A percentile compares a stretch with the other conserved stretches of the same genome.
These are phyloP conservation scores for Dictyostelium citrinum DNA, from an alignment of 78 protist genomes.

Conservation along the genomic window DNA sequence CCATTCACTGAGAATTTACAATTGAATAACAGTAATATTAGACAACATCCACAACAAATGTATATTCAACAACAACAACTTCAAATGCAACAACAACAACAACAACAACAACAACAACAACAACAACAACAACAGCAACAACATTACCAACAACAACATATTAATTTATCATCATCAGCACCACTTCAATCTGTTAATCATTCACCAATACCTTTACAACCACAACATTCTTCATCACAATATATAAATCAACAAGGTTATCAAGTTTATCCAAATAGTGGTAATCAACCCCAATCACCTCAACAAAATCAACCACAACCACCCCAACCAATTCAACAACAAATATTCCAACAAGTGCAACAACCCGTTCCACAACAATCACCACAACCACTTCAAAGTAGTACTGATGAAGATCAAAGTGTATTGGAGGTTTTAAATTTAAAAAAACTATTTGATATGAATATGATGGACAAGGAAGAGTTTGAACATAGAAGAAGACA, in stretches of 20 bases:
- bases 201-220: constrained; percentile 29
- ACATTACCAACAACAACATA: background rate
- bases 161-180: constrained; percentile 51
- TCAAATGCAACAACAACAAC: background rate
- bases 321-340: background rate
- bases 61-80: constrained; percentile 19
- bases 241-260: constrained; percentile 12
- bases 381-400: constrained; percentile 37
- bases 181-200: constrained; percentile 38
- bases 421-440: constrained; percentile 51
- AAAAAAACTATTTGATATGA: constrained; percentile 53
- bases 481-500: constrained; percentile 67
- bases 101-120: background rate
- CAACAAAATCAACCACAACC: constrained; percentile 2
- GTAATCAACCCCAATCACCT: constrained; percentile 2
- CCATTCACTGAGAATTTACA: constrained; percentile 1
- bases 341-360: background rate
- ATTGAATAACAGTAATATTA: background rate
- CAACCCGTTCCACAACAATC: background rate
- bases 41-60: constrained; percentile 22
- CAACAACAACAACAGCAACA: background rate
- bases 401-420: constrained; percentile 43
- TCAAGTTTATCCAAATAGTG: background rate
- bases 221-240: constrained; percentile 49
- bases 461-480: constrained; percentile 73